Evolutionary conservation across 2,329 filamentous ascomycete genomes (phyloP).

Genomic region (Fusarium longipes): DNA sequence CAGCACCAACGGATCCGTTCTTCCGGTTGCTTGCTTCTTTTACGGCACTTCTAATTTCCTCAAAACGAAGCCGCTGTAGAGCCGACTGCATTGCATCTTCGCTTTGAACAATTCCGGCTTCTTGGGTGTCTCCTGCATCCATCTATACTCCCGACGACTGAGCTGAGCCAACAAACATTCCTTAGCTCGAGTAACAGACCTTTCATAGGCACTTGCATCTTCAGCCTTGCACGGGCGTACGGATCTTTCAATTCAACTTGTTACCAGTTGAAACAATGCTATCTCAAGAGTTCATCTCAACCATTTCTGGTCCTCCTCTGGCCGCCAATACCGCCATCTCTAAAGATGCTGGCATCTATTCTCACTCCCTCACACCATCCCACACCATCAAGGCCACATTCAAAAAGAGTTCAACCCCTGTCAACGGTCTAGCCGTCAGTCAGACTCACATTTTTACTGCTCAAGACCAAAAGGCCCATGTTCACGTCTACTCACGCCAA

Average conservation of each 20-base stretch:
- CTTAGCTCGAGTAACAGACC: conserved; percentile 13
- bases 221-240: conserved; percentile 1
- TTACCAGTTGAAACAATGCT: conserved; percentile 58
- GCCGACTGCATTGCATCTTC: conserved; percentile 8
- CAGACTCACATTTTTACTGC: conserved; percentile 89
- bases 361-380: conserved; percentile 83
- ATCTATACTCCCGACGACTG: conserved; percentile 1
- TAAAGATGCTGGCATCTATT: conserved; percentile 88
- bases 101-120: conserved; percentile 13
- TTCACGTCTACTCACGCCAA: conserved; percentile 89
- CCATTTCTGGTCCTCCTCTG: conserved; percentile 67
- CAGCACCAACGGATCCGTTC: conserved; percentile 1
- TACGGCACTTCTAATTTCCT: conserved; percentile 16
- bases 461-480: conserved; percentile 88
- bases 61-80: conserved; percentile 5
- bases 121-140: conserved; percentile 4
- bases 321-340: conserved; percentile 71
- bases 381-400: conserved; percentile 80
- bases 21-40: conserved; percentile 30
- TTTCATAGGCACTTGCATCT: conserved; percentile 1
- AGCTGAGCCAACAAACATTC: conserved; percentile 29
- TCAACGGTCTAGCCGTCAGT: conserved; percentile 83
- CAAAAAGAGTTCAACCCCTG: conserved; percentile 90
- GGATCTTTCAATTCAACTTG: background rate
- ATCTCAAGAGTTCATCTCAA: conserved; percentile 69